Conservation (phyloP, 2,329 filamentous ascomycete genomes). For the Gnomoniopsis smithogilvyi region DNA sequence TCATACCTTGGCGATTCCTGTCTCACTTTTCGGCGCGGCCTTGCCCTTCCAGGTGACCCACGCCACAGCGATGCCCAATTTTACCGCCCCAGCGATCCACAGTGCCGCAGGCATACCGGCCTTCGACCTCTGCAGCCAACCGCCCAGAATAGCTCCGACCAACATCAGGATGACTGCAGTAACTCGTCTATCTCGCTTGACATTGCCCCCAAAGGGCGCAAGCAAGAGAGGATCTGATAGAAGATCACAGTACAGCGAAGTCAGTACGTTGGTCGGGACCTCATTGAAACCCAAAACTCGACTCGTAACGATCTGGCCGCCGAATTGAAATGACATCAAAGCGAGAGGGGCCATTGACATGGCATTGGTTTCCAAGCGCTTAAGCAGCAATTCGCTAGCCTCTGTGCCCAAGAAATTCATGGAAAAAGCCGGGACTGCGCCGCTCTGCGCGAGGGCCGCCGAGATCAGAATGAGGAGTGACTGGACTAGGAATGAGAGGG, state of each 20-base stretch:
- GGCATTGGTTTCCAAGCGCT: slow-evolving; percentile 31
- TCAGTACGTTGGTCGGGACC: slow-evolving; percentile 54
- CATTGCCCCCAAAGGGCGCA: slow-evolving; percentile 39
- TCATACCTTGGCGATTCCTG: not conserved
- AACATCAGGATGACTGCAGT: slow-evolving; percentile 42
- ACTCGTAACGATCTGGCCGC: slow-evolving; percentile 52
- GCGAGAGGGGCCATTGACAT: slow-evolving; percentile 35
- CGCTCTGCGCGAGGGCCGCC: slow-evolving; percentile 46
- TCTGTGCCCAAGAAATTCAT: slow-evolving; percentile 30
- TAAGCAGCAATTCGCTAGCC: slow-evolving; percentile 29
- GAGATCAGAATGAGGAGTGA: slow-evolving; percentile 47
- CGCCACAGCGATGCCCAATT: slow-evolving; percentile 34
- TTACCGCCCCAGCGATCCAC: slow-evolving; percentile 44
- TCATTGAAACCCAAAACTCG: slow-evolving; percentile 50
- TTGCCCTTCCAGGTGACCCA: slow-evolving; percentile 25
- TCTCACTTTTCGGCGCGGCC: not conserved
- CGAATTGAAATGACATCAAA: slow-evolving; percentile 52
- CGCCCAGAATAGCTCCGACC: slow-evolving; percentile 42
- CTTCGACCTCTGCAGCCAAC: slow-evolving; percentile 41
- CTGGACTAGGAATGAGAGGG: slow-evolving; percentile 50
- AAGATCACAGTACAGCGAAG: slow-evolving; percentile 51
- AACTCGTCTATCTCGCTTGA: slow-evolving; percentile 47
- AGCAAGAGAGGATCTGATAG: slow-evolving; percentile 49
- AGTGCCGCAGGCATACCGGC: slow-evolving; percentile 40
- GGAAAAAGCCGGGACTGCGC: slow-evolving; percentile 42